Percentiles rank a stretch among this genome's conserved stretches.
These are phyloP conservation scores for Botrytis pseudocinerea DNA, from an alignment of 2,329 filamentous ascomycete species.

Conservation along the genomic window DNA sequence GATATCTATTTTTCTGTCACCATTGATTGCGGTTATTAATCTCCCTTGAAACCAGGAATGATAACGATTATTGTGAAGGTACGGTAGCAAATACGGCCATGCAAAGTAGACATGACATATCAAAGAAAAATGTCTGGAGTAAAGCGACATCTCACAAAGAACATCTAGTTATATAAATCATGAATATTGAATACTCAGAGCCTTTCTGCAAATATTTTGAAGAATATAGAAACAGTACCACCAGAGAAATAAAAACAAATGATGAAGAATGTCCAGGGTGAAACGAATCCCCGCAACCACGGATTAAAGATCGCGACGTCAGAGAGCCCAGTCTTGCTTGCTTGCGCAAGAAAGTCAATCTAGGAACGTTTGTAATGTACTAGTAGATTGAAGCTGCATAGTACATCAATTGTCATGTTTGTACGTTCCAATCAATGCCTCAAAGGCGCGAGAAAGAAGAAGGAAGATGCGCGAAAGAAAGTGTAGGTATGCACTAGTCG, in stretches of 20 bases:
- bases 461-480: background rate
- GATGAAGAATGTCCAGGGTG: constrained; percentile 45
- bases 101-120: background rate
- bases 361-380: constrained; percentile 50
- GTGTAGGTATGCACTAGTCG: background rate
- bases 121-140: background rate
- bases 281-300: constrained; percentile 63
- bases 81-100: background rate
- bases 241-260: background rate
- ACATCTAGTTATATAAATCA: background rate
- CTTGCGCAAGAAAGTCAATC: constrained; percentile 44
- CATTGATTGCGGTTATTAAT: background rate
- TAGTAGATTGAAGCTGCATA: constrained; percentile 56
- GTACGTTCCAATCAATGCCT: constrained; percentile 4
- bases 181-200: background rate
- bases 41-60: background rate
- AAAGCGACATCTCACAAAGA: background rate
- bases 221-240: background rate
- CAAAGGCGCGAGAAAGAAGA: background rate
- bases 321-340: constrained; percentile 55
- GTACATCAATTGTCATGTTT: constrained; percentile 36
- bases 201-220: background rate
- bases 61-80: background rate
- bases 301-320: constrained; percentile 49
- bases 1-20: background rate